These are phyloP conservation scores for Neoboletus magnificus DNA, from an alignment of 768 basidiomycete species.

Conservation along the genomic window DNA sequence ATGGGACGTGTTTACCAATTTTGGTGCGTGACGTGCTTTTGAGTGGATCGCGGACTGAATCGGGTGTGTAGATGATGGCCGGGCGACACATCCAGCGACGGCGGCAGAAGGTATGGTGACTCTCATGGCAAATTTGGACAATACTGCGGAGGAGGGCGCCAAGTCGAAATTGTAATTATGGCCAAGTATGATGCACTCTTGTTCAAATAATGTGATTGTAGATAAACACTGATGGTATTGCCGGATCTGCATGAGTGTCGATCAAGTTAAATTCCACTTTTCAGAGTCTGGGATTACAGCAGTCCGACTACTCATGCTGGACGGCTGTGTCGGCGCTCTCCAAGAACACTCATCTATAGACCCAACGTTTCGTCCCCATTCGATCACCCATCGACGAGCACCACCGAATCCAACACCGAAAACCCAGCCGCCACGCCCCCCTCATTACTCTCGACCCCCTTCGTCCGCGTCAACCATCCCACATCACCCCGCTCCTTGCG, in stretches of 20 bases:
- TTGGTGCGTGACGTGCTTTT: slow-evolving; percentile 51
- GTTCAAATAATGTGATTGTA: background rate
- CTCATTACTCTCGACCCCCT: slow-evolving; percentile 87
- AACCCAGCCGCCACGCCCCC: slow-evolving; percentile 48
- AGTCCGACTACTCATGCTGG: too few species aligned
- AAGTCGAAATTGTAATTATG: slow-evolving; percentile 53
- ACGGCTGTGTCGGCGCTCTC: too few species aligned
- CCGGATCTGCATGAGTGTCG: background rate
- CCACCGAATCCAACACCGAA: slow-evolving; percentile 68
- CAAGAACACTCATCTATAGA: too few species aligned
- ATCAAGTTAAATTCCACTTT: background rate
- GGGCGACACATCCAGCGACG: slow-evolving; percentile 76
- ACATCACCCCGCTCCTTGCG: slow-evolving; percentile 56
- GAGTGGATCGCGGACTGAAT: background rate
- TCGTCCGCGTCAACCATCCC: slow-evolving; percentile 87
- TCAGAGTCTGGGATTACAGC: too few species aligned
- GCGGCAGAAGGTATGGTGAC: slow-evolving; percentile 76
- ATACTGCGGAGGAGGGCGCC: slow-evolving; percentile 25
- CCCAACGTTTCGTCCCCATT: background rate
- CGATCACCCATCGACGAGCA: slow-evolving; percentile 43
- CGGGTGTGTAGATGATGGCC: slow-evolving; percentile 58
- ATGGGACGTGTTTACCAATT: slow-evolving; percentile 83
- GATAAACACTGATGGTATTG: background rate
- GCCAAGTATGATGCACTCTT: background rate
- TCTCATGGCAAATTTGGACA: slow-evolving; percentile 61